phyloP scores from a whole-genome alignment of 441 rosid species.

The Biscutella auriculata region DNA sequence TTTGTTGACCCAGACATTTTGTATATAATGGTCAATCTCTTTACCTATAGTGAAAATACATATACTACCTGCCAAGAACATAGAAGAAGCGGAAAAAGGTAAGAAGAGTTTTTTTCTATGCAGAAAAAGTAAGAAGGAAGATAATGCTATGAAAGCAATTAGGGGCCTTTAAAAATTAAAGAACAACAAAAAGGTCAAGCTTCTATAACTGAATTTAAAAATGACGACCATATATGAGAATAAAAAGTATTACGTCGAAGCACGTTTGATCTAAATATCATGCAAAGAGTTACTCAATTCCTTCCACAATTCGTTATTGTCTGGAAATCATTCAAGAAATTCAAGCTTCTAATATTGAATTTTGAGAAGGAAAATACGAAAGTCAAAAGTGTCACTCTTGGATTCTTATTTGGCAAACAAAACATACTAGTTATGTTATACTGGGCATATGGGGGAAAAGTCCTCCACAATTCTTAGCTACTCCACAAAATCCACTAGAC shows the following conservation, averaged over 20 bases:
- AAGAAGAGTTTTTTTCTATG: slow-evolving; percentile 3
- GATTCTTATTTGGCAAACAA: background rate
- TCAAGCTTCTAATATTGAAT: background rate
- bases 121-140: background rate
- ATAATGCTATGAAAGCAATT: background rate
- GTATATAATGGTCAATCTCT: slow-evolving; percentile 13
- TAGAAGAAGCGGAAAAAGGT: slow-evolving; percentile 13
- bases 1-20: slow-evolving; percentile 75
- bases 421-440: background rate
- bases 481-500: background rate
- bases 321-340: background rate
- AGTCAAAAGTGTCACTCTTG: background rate
- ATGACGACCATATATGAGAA: background rate
- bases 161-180: background rate
- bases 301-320: background rate
- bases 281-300: background rate
- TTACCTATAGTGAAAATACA: slow-evolving; percentile 14
- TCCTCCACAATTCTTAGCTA: background rate
- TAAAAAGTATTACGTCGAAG: background rate
- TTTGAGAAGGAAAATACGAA: background rate
- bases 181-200: background rate
- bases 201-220: background rate
- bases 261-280: background rate
- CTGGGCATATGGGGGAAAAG: background rate
- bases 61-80: slow-evolving; percentile 16